Base-by-base conservation (phyloP, 176 grass and related monocot genomes). In the Leersia perrieri region DNA sequence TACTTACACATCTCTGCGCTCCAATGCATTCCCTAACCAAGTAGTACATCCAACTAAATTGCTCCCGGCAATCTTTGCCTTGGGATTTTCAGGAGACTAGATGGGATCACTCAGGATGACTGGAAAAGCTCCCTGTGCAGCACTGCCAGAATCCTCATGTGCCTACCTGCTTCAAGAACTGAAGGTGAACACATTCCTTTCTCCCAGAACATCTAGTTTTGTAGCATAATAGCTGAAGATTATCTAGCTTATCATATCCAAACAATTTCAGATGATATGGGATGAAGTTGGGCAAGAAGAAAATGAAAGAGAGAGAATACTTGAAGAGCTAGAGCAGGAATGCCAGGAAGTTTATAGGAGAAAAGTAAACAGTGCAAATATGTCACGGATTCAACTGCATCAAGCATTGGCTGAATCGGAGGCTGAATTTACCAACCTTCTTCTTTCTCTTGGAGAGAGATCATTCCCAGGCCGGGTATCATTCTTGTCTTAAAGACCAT, bases 391-490 rank as follows among this genome's bases (percentile, higher is more conserved):
- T 83, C 92, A 82, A 45, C 90, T 98, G 9, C 95, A 98, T 83
- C 95, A 98, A 89, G 92, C 92, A 76, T 83, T 98, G 72, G 95
- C 90, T 71, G 95, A 98, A 78, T 94, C 95, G 11, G 90, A 98
- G 84, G 88, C 95, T 41, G 92, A 98, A 77, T 89, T 94, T 74
- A 94, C 95, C 68, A 98, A 98, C 76, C 83, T 98, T 35, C 92
- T 98, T 40, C 92, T 98, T 66, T 98, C 95, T 58, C 92, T 98
- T 18, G 95, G 95, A 90, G 95, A 98, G 89, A 84, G 95, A 87
- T 98, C 92, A 10, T 98, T 89, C 66, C 88, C 95, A 60, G 92
- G 40, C 68, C 86, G 92, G 33, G 95, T 98, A 92, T 61, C 23
- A 77, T 66, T 80, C 44, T 12, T 18, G 45, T 71, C 83, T 49